Conservation (phyloP, 345 rosid species). For the Populus alba region DNA sequence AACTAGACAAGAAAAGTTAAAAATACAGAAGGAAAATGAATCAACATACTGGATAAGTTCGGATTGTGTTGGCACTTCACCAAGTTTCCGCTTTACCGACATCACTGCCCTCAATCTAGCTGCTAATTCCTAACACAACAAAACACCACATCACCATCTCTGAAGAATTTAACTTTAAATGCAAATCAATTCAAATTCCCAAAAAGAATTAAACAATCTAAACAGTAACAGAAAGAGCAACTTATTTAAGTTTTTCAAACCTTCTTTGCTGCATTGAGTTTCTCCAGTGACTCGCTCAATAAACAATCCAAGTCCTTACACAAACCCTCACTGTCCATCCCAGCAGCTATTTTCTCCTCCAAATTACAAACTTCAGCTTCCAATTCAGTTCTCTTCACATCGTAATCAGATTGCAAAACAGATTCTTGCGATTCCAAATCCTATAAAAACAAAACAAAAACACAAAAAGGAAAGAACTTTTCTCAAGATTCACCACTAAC, state of each 20-base stretch:
- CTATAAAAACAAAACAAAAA: constrained; percentile 28
- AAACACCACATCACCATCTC: neutral
- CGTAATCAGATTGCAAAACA: constrained; percentile 33
- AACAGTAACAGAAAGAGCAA: too few species aligned
- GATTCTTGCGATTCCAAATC: constrained; percentile 50
- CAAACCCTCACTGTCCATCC: constrained; percentile 29
- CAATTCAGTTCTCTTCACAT: constrained; percentile 41
- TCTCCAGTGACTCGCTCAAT: constrained; percentile 37
- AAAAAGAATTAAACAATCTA: too few species aligned
- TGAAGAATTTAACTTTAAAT: neutral
- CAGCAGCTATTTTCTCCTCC: constrained; percentile 44
- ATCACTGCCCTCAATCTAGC: constrained; percentile 49
- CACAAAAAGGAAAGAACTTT: neutral
- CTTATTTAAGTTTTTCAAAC: constrained; percentile 16
- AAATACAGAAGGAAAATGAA: neutral
- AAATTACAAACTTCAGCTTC: constrained; percentile 43
- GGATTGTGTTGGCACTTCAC: constrained; percentile 64
- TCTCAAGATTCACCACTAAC: neutral
- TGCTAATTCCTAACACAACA: constrained; percentile 58
- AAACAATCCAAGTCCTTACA: constrained; percentile 38
- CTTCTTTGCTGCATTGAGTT: constrained; percentile 59
- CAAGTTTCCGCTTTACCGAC: constrained; percentile 59
- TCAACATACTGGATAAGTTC: constrained; percentile 76
- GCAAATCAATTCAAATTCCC: too few species aligned
- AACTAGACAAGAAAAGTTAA: neutral